These are phyloP conservation scores for Metschnikowia lachancei DNA, from an alignment of 805 yeast species.

Conservation along the genomic window DNA sequence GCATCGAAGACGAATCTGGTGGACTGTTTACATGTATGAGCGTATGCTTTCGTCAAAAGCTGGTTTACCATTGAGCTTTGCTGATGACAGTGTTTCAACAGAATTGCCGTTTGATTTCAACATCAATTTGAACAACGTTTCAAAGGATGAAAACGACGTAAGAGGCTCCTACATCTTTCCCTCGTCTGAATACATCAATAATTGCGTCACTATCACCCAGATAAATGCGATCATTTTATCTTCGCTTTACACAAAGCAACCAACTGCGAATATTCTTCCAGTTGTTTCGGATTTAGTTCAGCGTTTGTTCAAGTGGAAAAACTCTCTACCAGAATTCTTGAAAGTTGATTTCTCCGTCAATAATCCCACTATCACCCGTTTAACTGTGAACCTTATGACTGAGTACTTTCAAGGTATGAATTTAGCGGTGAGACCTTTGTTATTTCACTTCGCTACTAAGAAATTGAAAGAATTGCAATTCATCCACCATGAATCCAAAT, in stretches of 20 bases:
- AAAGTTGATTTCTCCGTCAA: slow-evolving; percentile 59
- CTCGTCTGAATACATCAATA: slow-evolving; percentile 71
- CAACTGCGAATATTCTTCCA: slow-evolving; percentile 71
- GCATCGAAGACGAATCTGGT: slow-evolving; percentile 48
- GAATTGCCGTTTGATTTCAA: slow-evolving; percentile 73
- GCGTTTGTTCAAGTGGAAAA: slow-evolving; percentile 65
- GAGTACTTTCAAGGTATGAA: slow-evolving; percentile 83
- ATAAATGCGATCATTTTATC: slow-evolving; percentile 72
- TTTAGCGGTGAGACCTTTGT: slow-evolving; percentile 70
- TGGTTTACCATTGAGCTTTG: slow-evolving; percentile 73
- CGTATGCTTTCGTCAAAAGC: slow-evolving; percentile 81
- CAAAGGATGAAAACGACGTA: slow-evolving; percentile 49
- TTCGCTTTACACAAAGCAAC: slow-evolving; percentile 70
- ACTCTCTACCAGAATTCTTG: slow-evolving; percentile 59
- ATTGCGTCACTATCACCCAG: slow-evolving; percentile 75
- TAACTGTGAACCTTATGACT: slow-evolving; percentile 72
- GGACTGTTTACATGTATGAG: slow-evolving; percentile 52
- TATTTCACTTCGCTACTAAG: slow-evolving; percentile 72
- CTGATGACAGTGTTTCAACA: slow-evolving; percentile 79
- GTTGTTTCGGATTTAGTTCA: slow-evolving; percentile 68
- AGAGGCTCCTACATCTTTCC: slow-evolving; percentile 69
- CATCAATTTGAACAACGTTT: slow-evolving; percentile 44
- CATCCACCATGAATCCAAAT: slow-evolving; percentile 44
- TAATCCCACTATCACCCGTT: slow-evolving; percentile 56
- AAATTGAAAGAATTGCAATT: slow-evolving; percentile 52